Evolutionary conservation across 768 basidiomycete genomes (phyloP).

Genomic region (Tylopilus sp.): DNA sequence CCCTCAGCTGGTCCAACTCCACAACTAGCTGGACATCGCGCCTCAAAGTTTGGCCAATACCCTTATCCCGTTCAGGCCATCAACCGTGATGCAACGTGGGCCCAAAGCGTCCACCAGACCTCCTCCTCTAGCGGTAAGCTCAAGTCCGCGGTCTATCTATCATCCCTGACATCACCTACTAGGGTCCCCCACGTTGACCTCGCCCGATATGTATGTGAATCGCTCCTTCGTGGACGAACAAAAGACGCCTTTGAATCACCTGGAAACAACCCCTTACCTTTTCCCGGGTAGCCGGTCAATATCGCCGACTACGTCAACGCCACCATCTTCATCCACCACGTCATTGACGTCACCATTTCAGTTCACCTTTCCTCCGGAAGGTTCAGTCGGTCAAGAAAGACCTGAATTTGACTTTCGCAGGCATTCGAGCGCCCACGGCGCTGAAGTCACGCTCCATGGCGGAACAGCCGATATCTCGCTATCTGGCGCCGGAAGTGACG

Average conservation of each 20-base stretch:
- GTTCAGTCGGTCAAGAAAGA: slow-evolving; percentile 49
- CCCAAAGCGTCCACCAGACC: slow-evolving; percentile 28
- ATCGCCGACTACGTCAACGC: slow-evolving; percentile 64
- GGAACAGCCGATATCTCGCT: slow-evolving; percentile 71
- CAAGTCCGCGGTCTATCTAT: slow-evolving; percentile 27
- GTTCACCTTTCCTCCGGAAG: slow-evolving; percentile 57
- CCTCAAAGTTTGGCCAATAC: slow-evolving; percentile 53
- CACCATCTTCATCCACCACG: slow-evolving; percentile 55
- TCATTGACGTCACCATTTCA: slow-evolving; percentile 66
- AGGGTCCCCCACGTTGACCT: slow-evolving; percentile 55
- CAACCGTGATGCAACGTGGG: slow-evolving; percentile 29
- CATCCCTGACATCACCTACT: slow-evolving; percentile 37
- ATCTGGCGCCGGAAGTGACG: slow-evolving; percentile 47
- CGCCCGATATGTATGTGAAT: slow-evolving; percentile 45
- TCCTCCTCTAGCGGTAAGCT: slow-evolving; percentile 32
- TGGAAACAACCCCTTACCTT: slow-evolving; percentile 56
- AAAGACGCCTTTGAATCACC: slow-evolving; percentile 47
- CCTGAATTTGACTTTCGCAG: slow-evolving; percentile 67
- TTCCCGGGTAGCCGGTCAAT: slow-evolving; percentile 68
- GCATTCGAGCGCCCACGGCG: slow-evolving; percentile 46
- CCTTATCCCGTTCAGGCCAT: slow-evolving; percentile 37
- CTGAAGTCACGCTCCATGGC: slow-evolving; percentile 69
- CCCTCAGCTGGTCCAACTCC: slow-evolving; percentile 23
- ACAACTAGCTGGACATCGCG: slow-evolving; percentile 40
- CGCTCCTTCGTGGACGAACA: slow-evolving; percentile 54